A percentile compares a stretch with the other conserved stretches of the same genome.
Evolutionary conservation across 2,329 filamentous ascomycete genomes (phyloP).

Genomic region (Chalaropsis thielavioides): DNA sequence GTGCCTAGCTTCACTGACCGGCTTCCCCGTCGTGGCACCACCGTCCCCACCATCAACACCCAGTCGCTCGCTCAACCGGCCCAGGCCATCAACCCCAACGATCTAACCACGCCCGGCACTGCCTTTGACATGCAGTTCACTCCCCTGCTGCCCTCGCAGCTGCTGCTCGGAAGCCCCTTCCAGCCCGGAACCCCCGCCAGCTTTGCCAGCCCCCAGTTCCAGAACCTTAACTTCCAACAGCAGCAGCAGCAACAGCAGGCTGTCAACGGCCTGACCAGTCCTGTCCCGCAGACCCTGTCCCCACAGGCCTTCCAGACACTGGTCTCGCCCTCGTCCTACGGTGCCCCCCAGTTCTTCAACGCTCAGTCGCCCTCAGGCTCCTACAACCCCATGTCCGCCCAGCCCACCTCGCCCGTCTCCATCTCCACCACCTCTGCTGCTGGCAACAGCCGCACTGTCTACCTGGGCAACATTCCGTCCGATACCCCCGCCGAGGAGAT

Average conservation of each 20-base stretch:
- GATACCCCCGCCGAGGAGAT: slow-evolving; percentile 97
- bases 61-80: slow-evolving; percentile 41
- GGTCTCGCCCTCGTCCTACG: slow-evolving; percentile 72
- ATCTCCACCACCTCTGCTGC: slow-evolving; percentile 69
- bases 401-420: slow-evolving; percentile 59
- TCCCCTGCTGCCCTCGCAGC: slow-evolving; percentile 81
- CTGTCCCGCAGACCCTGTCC: slow-evolving; percentile 62
- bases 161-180: slow-evolving; percentile 90
- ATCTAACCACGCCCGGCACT: slow-evolving; percentile 75
- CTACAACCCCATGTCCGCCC: slow-evolving; percentile 45
- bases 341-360: slow-evolving; percentile 64
- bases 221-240: slow-evolving; percentile 67
- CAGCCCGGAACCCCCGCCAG: slow-evolving; percentile 84
- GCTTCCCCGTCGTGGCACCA: slow-evolving; percentile 63
- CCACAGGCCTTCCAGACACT: slow-evolving; percentile 73
- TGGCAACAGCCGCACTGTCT: slow-evolving; percentile 89
- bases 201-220: slow-evolving; percentile 84
- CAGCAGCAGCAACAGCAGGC: slow-evolving; percentile 42
- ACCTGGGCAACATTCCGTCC: slow-evolving; percentile 94
- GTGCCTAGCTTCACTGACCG: slow-evolving; percentile 73
- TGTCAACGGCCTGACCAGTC: slow-evolving; percentile 53
- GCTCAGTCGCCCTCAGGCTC: slow-evolving; percentile 75
- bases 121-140: slow-evolving; percentile 98
- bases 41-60: slow-evolving; percentile 89
- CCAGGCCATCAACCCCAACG: slow-evolving; percentile 39